phyloP scores from a whole-genome alignment of 257 asterid species.

The Anisodus acutangulus region DNA sequence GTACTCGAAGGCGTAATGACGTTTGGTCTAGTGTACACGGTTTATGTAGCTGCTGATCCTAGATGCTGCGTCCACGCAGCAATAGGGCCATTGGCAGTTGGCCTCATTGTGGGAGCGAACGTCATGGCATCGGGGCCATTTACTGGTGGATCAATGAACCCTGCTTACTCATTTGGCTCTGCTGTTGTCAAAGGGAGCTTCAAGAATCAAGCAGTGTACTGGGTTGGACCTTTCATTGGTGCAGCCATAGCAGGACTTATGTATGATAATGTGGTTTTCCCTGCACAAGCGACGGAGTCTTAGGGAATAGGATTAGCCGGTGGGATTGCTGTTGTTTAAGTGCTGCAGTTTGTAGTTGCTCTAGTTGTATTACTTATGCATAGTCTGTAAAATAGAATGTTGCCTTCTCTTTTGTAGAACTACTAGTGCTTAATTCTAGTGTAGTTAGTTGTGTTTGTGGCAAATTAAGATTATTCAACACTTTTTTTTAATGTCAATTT shows the following conservation, averaged over 20 bases:
- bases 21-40: constrained; percentile 71
- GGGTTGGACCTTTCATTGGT: constrained; percentile 89
- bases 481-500: background rate
- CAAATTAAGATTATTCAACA: background rate
- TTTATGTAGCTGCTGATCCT: constrained; percentile 62
- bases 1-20: constrained; percentile 77
- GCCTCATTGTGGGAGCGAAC: constrained; percentile 73
- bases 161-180: constrained; percentile 75
- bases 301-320: constrained; percentile 40
- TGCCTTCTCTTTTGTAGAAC: background rate
- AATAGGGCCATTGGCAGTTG: constrained; percentile 73
- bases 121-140: constrained; percentile 77
- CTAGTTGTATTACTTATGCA: background rate
- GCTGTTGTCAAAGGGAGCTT: constrained; percentile 68
- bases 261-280: constrained; percentile 74
- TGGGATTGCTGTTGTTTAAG: constrained; percentile 39
- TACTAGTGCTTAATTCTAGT: background rate
- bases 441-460: background rate
- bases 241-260: constrained; percentile 66
- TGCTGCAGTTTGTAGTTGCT: background rate
- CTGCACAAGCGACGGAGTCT: constrained; percentile 47
- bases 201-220: constrained; percentile 76
- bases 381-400: background rate
- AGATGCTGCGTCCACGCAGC: constrained; percentile 55
- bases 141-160: constrained; percentile 91